Evolutionary conservation across 2,329 filamentous ascomycete genomes (phyloP), one percentile per base, ranked within the genome.

Genomic region (Lithohypha guttulata): DNA sequence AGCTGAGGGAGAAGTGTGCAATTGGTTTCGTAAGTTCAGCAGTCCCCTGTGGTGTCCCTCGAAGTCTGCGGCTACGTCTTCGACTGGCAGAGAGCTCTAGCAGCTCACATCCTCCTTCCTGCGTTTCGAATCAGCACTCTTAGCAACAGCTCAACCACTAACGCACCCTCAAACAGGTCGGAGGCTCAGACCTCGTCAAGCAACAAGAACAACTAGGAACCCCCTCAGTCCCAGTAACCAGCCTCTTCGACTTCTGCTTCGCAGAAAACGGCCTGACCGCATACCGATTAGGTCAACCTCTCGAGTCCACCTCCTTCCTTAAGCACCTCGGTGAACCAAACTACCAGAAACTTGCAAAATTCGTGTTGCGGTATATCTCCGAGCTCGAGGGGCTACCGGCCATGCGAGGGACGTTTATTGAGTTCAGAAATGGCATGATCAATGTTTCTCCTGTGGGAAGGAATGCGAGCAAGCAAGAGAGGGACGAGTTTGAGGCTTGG

Each of bases 181-280:
- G 91, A 55, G 91, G 91, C 59, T 91, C 83, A 54, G 82, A 96
- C 70, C 75, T 94, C 47, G 67, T 63, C 59, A 96, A 98, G 70
- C 91, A 96, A 66, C 85, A 96, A 64, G 91, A 96, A 64, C 89
- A 96, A 68, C 75, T 96, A 46, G 86, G 86, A 59, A 72, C 75
- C 3, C 60, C 73, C 18, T 66, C 72, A 42, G 71, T 80, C 51
- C 60, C 69, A 52, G 89, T 96, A 45, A 86, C 79, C 37, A 70
- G 76, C 46, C 78, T 96, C 55, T 98, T 98, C 70, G 91, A 98
- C 70, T 98, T 84, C 68, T 91, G 37, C 75, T 98, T 98, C 68
- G 71, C 86, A 43, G 91, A 98, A 69, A 98, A 98, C 66, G 91
- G 91, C 8, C 76, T 98, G 51, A 93, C 83, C 2, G 91, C 89